Conservation (phyloP, 805 yeast genomes). For the Metschnikowia picachoensis region DNA sequence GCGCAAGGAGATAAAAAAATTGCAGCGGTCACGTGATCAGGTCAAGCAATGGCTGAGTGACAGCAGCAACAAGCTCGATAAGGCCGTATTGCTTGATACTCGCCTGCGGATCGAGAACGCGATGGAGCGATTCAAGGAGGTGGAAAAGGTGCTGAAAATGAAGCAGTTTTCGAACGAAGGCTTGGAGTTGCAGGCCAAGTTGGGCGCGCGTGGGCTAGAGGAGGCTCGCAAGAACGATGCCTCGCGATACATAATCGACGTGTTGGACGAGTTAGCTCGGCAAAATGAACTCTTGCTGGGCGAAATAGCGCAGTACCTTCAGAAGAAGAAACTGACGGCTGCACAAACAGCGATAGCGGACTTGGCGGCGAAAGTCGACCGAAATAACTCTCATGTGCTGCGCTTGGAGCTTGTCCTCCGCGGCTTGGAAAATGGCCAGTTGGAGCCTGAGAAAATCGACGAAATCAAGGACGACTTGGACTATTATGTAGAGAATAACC, state of each 20-base stretch:
- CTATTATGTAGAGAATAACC: constrained; percentile 90
- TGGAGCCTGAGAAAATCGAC: constrained; percentile 74
- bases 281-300: constrained; percentile 80
- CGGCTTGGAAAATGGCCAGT: constrained; percentile 64
- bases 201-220: constrained; percentile 31
- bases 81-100: constrained; percentile 49
- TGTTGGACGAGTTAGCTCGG: constrained; percentile 74
- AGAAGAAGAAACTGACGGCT: constrained; percentile 53
- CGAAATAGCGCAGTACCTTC: constrained; percentile 42
- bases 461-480: constrained; percentile 83
- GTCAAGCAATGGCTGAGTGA: constrained; percentile 93
- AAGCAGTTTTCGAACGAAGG: constrained; percentile 95
- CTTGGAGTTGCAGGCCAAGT: constrained; percentile 63
- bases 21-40: constrained; percentile 92
- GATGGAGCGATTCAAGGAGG: constrained; percentile 94
- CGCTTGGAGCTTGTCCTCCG: constrained; percentile 76
- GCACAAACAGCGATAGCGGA: constrained; percentile 58
- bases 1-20: constrained; percentile 90
- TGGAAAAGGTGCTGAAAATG: constrained; percentile 88
- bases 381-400: constrained; percentile 75
- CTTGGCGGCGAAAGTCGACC: constrained; percentile 56
- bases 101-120: constrained; percentile 74
- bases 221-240: constrained; percentile 77
- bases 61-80: constrained; percentile 79
- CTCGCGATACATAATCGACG: constrained; percentile 60